Evolutionary conservation across 2,329 filamentous ascomycete genomes (phyloP), one percentile per base, ranked within the genome.

Genomic region (Fusarium circinatum): DNA sequence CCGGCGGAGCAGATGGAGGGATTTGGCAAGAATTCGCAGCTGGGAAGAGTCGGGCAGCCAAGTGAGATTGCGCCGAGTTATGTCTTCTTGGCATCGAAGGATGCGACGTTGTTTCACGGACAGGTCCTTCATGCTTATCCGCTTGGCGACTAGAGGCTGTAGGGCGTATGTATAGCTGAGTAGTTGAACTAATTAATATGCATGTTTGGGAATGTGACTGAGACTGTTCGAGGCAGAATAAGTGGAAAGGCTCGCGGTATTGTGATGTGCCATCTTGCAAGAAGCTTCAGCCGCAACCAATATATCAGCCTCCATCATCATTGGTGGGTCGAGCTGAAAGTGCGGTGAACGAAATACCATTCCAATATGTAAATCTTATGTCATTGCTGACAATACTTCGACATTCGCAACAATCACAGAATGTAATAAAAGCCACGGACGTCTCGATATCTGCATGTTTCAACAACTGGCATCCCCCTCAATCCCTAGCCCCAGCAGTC

Each of bases 1-100:
- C 82, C 84, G 0, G 81, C 83, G 3, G 82, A 85, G 70, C 81
- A 84, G 74, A 85, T 86, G 84, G 83, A 85, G 30, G 80, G 81
- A 15, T 86, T 86, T 58, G 84, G 84, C 0, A 62, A 80, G 39
- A 73, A 82, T 62, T 81, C 80, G 2, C 78, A 80, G 30, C 62
- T 86, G 22, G 83, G 82, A 0, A 78, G 84, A 9, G 75, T 80
- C 1, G 85, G 85, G 4, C 83, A 86, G 73, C 85, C 85, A 0
- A 85, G 83, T 63, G 84, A 86, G 73, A 80, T 86, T 62, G 84
- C 83, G 2, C 82, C 84, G 0, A 82, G 80, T 36, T 84, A 81
- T 60, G 80, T 84, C 0, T 85, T 85, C 49, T 65, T 85, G 34
- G 83, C 83, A 4, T 79, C 77, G 3, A 84, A 84, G 75, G 83